Conservation (phyloP, 208 protist species). For the Crithidia fasciculata region DNA sequence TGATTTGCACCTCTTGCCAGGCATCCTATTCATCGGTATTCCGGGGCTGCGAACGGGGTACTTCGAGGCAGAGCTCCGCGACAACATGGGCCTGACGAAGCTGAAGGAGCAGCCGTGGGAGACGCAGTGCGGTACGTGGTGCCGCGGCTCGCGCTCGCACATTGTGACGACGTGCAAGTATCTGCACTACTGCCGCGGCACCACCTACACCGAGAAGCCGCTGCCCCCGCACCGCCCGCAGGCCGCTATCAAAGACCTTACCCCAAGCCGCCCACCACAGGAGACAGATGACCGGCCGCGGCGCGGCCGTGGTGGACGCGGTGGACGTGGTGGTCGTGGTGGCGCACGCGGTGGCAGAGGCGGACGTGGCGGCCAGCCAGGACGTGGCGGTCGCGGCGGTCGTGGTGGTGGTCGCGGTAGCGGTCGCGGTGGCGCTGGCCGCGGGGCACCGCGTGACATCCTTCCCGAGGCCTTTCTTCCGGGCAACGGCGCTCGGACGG, state of each 20-base stretch:
- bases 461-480: slow-evolving; percentile 20
- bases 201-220: slow-evolving; percentile 64
- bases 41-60: slow-evolving; percentile 68
- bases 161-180: slow-evolving; percentile 74
- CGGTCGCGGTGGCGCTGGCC: slow-evolving; percentile 11
- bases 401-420: slow-evolving; percentile 11
- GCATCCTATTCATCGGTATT: slow-evolving; percentile 72
- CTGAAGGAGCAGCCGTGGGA: slow-evolving; percentile 46
- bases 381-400: slow-evolving; percentile 11
- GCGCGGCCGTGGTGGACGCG: slow-evolving; percentile 31
- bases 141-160: slow-evolving; percentile 55
- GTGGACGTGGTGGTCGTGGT: slow-evolving; percentile 26
- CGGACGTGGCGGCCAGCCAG: slow-evolving; percentile 7
- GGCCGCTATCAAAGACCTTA: slow-evolving; percentile 62
- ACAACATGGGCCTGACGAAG: slow-evolving; percentile 62
- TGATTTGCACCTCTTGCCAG: slow-evolving; percentile 65
- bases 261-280: slow-evolving; percentile 45
- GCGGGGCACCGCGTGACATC: slow-evolving; percentile 13
- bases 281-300: slow-evolving; percentile 21
- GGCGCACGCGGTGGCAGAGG: slow-evolving; percentile 26
- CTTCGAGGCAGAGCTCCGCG: slow-evolving; percentile 71
- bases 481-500: slow-evolving; percentile 5
- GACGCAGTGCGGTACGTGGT: slow-evolving; percentile 75
- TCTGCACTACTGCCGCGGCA: slow-evolving; percentile 71
- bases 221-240: slow-evolving; percentile 48